These are phyloP conservation scores for Nemania sp. DNA, from an alignment of 2,329 filamentous ascomycete genomes.

Conservation along the genomic window DNA sequence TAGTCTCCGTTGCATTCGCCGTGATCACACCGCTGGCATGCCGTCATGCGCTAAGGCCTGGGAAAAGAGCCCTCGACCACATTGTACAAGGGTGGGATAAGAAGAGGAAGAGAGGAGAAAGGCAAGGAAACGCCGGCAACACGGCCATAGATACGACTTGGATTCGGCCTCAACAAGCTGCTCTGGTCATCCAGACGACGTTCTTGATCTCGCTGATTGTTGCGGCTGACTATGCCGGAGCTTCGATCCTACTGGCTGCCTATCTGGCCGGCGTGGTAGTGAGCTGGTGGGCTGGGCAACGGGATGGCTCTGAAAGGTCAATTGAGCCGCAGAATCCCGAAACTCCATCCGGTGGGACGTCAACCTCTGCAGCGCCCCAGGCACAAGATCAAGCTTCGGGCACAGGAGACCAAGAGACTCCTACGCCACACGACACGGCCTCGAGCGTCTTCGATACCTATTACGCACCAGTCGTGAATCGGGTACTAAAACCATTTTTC, in stretches of 20 bases:
- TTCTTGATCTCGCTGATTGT: conserved; percentile 56
- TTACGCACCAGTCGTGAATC: conserved; percentile 46
- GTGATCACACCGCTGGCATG: conserved; percentile 53
- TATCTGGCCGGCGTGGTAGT: conserved; percentile 64
- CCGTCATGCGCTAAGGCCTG: conserved; percentile 49
- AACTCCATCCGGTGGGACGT: neutral
- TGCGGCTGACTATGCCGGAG: conserved; percentile 62
- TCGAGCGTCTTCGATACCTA: conserved; percentile 45
- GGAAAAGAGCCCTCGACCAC: conserved; percentile 43
- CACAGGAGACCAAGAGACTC: conserved; percentile 9
- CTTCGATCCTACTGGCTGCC: conserved; percentile 65
- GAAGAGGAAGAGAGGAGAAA: neutral
- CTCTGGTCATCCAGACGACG: conserved; percentile 52
- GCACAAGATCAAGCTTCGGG: neutral
- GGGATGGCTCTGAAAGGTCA: neutral
- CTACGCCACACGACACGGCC: neutral
- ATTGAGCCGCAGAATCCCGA: neutral
- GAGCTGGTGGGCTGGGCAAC: conserved; percentile 61
- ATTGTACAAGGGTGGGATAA: conserved; percentile 28
- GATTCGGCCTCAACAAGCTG: conserved; percentile 41
- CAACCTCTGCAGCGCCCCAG: neutral
- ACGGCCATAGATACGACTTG: conserved; percentile 28
- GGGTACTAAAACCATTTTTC: conserved; percentile 71
- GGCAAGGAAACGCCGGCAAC: neutral
- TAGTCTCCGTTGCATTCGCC: conserved; percentile 57